A percentile compares a stretch with the other conserved stretches of the same genome.
Evolutionary conservation across 495 filamentous ascomycete genomes (phyloP).

Genomic region (Penicillium longicatenatum): DNA sequence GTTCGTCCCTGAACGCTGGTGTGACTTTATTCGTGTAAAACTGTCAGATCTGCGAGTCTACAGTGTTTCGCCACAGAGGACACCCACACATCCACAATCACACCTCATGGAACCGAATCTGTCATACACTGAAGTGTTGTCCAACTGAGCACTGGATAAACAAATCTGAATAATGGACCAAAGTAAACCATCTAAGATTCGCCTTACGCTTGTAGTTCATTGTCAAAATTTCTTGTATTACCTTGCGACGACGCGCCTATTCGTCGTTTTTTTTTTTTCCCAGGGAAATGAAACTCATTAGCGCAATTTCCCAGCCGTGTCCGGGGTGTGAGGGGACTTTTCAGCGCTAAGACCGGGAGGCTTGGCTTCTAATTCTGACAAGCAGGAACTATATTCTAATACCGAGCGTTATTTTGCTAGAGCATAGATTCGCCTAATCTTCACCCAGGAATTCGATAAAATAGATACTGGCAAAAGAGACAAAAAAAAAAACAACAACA

Average conservation of each 20-base stretch:
- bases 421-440: no score
- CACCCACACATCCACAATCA: background rate
- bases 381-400: background rate
- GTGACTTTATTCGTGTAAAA: background rate
- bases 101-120: background rate
- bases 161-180: background rate
- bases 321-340: conserved; percentile 7
- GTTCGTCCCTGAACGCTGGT: conserved; percentile 1
- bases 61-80: background rate
- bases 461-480: background rate
- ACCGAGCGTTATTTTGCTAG: background rate
- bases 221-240: background rate
- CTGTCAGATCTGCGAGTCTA: conserved; percentile 3
- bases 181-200: background rate
- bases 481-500: background rate
- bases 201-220: background rate
- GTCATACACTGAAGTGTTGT: background rate
- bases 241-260: background rate
- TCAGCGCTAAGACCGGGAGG: conserved; percentile 8
- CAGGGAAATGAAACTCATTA: conserved; percentile 16
- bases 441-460: background rate
- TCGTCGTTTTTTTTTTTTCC: background rate
- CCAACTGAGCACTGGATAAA: background rate
- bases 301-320: conserved; percentile 17
- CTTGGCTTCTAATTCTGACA: background rate